phyloP scores from a whole-genome alignment of 371 early-diverging fungal species.

The Mucor piriformis region DNA sequence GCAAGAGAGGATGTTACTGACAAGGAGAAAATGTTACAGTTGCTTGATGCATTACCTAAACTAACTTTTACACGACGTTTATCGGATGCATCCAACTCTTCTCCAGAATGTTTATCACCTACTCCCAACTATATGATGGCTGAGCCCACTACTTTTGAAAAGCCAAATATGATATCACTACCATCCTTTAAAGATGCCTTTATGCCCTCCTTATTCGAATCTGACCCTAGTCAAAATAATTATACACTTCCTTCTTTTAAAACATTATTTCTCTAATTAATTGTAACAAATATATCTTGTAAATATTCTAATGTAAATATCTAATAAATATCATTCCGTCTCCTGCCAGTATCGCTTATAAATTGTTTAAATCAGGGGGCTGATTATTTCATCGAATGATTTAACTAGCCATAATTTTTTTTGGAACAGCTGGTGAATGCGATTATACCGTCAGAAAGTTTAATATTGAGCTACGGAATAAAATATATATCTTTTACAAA shows the following conservation, averaged over 20 bases:
- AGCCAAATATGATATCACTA: not conserved
- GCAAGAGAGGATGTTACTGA: conserved; percentile 15
- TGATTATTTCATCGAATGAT: too few species aligned
- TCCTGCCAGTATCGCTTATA: not conserved
- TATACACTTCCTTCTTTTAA: conserved; percentile 8
- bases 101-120: not conserved
- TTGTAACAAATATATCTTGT: not conserved
- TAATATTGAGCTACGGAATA: too few species aligned
- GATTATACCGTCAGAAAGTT: too few species aligned
- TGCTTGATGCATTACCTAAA: conserved; percentile 1
- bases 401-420: too few species aligned
- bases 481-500: too few species aligned
- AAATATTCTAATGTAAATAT: not conserved
- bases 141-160: conserved; percentile 2
- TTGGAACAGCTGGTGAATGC: too few species aligned
- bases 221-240: not conserved
- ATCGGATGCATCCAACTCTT: conserved; percentile 5
- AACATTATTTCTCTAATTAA: conserved; percentile 10
- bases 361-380: too few species aligned
- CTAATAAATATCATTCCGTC: not conserved
- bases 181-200: conserved; percentile 13
- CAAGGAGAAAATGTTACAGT: conserved; percentile 7
- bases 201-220: not conserved
- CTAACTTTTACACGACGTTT: conserved; percentile 1
- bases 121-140: not conserved